Evolutionary conservation across 2,329 filamentous ascomycete species (phyloP), one percentile per base, ranked within the genome.

Genomic region (Ophiostoma sp.): DNA sequence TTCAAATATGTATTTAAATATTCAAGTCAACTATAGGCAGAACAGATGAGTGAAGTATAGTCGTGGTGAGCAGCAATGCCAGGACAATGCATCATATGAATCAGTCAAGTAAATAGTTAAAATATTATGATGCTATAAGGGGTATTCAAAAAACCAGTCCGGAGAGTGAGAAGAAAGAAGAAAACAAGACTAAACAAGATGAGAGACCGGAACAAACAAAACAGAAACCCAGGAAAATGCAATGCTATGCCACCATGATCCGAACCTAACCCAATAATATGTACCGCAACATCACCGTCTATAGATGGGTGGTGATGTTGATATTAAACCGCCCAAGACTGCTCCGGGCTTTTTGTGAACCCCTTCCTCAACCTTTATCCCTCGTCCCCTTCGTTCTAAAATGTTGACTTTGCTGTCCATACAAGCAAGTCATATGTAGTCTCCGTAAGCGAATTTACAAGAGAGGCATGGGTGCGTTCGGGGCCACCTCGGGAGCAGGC

Each of bases 101-200:
- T 44, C 42, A 55, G n/a, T 4, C 2, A 36, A 36, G 36, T 41
- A 58, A 47, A 64, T 63, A 68, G 27, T 27, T 36, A 55, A 63
- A 42, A 49, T 58, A 66, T 65, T 18, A 66, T 67, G 47, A 55
- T 55, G 49, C 68, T 69, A 36, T 69, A 69, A 27, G 68, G 67
- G 68, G 68, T 69, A 69, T 69, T 67, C 65, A 62, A 66, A 66
- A 42, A 44, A 67, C 27, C 27, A 42, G 38, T 41, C 14, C 44
- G 49, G 18, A 66, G 16, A 62, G 49, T 27, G 16, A 49, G 62
- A 63, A 63, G 8, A 47, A 14, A 55, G 18, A 18, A 27, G 18
- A 27, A 27, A 27, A 27, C 27, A 27, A 27, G 27, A 27, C 27
- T 27, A 27, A 27, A 27, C 27, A 27, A 27, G 27, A 27, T 27